These are phyloP conservation scores for Aspergillus fumigatiaffinis DNA, from an alignment of 2,329 filamentous ascomycete genomes.

Conservation along the genomic window DNA sequence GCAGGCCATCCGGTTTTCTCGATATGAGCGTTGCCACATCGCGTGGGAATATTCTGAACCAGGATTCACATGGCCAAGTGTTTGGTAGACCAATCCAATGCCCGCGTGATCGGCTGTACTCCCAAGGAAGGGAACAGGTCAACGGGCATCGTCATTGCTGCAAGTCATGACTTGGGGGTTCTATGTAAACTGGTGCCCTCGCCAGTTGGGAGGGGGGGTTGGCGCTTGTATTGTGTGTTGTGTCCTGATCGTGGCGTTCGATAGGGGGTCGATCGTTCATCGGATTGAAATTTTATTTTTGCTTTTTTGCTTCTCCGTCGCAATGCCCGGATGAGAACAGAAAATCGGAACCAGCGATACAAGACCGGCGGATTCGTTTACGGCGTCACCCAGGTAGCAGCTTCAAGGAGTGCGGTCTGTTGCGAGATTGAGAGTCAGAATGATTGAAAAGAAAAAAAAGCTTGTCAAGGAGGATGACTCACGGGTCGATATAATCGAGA, in stretches of 20 bases:
- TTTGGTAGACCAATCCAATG: constrained; percentile 39
- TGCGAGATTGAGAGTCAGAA: background rate
- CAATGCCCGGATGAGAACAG: constrained; percentile 3
- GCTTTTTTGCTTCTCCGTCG: constrained; percentile 11
- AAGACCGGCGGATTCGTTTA: background rate
- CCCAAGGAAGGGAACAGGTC: background rate
- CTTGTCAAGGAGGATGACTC: constrained; percentile 16
- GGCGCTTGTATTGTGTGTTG: constrained; percentile 10
- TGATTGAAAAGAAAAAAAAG: background rate
- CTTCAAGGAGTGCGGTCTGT: constrained; percentile 14
- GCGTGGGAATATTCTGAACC: constrained; percentile 19
- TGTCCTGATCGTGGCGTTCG: constrained; percentile 6
- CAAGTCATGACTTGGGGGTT: constrained; percentile 36
- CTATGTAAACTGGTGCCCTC: constrained; percentile 29
- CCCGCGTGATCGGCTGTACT: constrained; percentile 1
- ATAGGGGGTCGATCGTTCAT: constrained; percentile 3
- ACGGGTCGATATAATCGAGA: constrained; percentile 47
- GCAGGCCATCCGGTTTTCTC: background rate
- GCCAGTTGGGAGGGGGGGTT: constrained; percentile 7
- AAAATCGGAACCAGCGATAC: constrained; percentile 1
- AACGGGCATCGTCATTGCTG: constrained; percentile 38
- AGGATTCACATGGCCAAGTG: constrained; percentile 31
- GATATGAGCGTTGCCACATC: constrained; percentile 1
- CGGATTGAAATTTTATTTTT: constrained; percentile 4
- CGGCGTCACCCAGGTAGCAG: constrained; percentile 25